Evolutionary conservation across 306 rosid genomes (phyloP), one percentile per base, ranked within the genome.

Genomic region (Pyrus betulifolia): DNA sequence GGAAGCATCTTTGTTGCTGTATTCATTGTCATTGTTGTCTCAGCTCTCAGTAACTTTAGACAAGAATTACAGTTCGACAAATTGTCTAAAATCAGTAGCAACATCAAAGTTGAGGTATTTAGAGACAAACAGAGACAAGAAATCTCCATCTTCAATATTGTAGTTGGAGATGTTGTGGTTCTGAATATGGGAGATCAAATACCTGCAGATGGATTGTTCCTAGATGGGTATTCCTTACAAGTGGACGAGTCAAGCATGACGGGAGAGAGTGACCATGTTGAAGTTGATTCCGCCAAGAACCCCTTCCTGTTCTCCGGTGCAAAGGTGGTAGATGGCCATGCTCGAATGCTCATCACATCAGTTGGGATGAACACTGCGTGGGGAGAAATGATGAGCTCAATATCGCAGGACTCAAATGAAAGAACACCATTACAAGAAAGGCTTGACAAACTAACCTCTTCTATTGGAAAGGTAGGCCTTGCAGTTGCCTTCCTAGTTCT

Each of bases 231-330:
- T 70, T 89, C 97, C 8, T 72, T 93, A 85, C 86, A 82, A 51
- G 93, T 93, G 55, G 96, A 93, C 57, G 97, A 91, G 79, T 93
- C 98, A 30, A 93, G 97, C 83, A 93, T 93, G 97, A 93, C 97
- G 31, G 97, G 98, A 30, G 98, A 93, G 85, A 93, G 98, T 46
- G 97, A 93, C 52, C 88, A 85, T 49, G 88, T 93, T 12, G 96
- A 86, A 75, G 83, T 93, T 11, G 88, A 93, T 59, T 45, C 81
- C 4, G 11, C 70, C 4, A 71, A 67, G 44, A 80, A 78, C 6
- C 97, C 96, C 13, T 93, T 93, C 83, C 85, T 93, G 82, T 62
- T 89, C 61, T 93, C 98, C 4, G 97, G 98, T 9, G 87, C 98
- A 6, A 93, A 93, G 69, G 92, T 91, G 52, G 95, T 84, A 19